A percentile compares a stretch with the other conserved stretches of the same genome.
Conservation (phyloP, 2,329 filamentous ascomycete species). For the Phaeophleospora eucalypticola region DNA sequence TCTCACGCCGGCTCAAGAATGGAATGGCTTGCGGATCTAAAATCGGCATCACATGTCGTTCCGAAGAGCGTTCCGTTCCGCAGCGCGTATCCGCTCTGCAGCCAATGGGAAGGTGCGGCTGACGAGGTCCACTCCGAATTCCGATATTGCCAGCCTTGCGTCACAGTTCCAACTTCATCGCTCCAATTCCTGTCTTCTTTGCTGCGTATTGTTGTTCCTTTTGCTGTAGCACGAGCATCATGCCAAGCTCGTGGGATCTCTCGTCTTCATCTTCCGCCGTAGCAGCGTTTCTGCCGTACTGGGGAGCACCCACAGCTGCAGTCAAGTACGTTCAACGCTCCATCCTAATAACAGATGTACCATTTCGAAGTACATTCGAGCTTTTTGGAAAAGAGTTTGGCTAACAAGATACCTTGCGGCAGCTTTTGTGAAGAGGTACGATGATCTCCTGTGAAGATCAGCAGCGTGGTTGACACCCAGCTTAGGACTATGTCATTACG, state of each 20-base stretch:
- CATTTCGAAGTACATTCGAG: neutral
- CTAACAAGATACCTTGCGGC: neutral
- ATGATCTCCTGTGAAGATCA: neutral
- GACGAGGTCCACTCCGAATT: neutral
- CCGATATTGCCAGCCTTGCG: neutral
- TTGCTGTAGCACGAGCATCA: neutral
- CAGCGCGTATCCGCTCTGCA: too few species aligned
- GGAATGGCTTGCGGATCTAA: too few species aligned
- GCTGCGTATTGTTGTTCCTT: neutral
- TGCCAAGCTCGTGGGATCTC: neutral
- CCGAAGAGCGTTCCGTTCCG: too few species aligned
- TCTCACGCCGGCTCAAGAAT: too few species aligned
- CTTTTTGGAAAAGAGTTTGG: neutral
- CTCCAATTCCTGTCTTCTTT: neutral
- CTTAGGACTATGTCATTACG: slow-evolving; percentile 24
- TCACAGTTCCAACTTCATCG: neutral
- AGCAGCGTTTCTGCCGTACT: slow-evolving; percentile 4
- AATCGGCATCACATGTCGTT: too few species aligned
- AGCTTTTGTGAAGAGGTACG: slow-evolving; percentile 28
- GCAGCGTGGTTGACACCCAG: neutral
- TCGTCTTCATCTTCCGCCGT: neutral
- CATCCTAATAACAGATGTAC: neutral
- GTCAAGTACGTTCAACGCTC: slow-evolving; percentile 7
- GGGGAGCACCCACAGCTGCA: slow-evolving; percentile 8
- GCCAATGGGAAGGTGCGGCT: neutral